phyloP scores from a whole-genome alignment of 371 early-diverging fungal species.

The Mortierella sp. region DNA sequence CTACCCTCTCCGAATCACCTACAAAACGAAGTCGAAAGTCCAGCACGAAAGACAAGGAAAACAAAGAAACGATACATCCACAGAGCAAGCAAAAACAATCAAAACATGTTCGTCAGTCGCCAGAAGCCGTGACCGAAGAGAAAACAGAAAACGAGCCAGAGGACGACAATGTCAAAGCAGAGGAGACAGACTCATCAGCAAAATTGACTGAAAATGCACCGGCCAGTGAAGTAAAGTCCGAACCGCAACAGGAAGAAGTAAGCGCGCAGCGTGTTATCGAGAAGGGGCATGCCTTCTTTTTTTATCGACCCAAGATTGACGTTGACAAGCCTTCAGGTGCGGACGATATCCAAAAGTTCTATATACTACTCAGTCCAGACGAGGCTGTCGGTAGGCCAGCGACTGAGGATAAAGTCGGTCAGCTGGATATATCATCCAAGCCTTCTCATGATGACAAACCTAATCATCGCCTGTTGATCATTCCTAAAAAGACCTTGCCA shows the following conservation, averaged over 20 bases:
- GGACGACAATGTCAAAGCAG: background rate
- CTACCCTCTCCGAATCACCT: too few relatives aligned
- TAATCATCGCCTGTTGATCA: slow-evolving; percentile 48
- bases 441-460: slow-evolving; percentile 20
- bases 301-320: slow-evolving; percentile 62
- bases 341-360: slow-evolving; percentile 59
- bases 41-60: too few relatives aligned
- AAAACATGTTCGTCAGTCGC: too few relatives aligned
- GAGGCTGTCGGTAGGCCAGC: slow-evolving; percentile 29
- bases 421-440: background rate
- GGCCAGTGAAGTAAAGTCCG: background rate
- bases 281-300: slow-evolving; percentile 61
- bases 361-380: slow-evolving; percentile 60
- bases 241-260: background rate
- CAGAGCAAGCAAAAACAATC: too few relatives aligned
- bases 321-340: slow-evolving; percentile 30
- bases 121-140: slow-evolving; percentile 1
- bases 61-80: too few relatives aligned
- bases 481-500: slow-evolving; percentile 54
- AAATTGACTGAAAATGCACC: background rate
- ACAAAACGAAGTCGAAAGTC: too few relatives aligned
- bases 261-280: slow-evolving; percentile 22
- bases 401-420: slow-evolving; percentile 1
- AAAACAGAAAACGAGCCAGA: slow-evolving; percentile 3
- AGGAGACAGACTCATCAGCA: background rate